Percentiles rank a stretch among this genome's conserved stretches.
These are phyloP conservation scores for Tolypocladium album DNA, from an alignment of 2,329 filamentous ascomycete genomes.

Conservation along the genomic window DNA sequence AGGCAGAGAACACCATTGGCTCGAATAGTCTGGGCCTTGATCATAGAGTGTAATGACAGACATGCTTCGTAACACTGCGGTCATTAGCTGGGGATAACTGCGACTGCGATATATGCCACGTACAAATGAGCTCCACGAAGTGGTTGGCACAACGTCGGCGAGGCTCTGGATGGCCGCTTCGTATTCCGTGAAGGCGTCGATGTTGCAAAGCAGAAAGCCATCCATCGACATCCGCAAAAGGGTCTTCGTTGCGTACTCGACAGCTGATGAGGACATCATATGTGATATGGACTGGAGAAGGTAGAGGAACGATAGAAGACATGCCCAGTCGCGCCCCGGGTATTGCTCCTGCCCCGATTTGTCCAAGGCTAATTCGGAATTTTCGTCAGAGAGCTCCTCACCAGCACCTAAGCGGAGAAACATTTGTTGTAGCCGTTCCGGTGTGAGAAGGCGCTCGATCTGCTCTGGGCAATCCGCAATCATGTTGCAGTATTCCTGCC, in stretches of 20 bases:
- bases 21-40: constrained; percentile 40
- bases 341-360: constrained; percentile 17
- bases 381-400: constrained; percentile 26
- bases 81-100: constrained; percentile 4
- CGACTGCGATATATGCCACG: constrained; percentile 11
- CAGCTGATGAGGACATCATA: constrained; percentile 20
- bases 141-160: constrained; percentile 26
- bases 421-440: constrained; percentile 35
- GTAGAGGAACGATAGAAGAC: constrained; percentile 30
- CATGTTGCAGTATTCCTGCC: constrained; percentile 50
- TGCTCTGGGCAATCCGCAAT: constrained; percentile 33
- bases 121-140: constrained; percentile 31
- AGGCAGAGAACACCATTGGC: constrained; percentile 48
- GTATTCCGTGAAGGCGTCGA: constrained; percentile 27
- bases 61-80: constrained; percentile 40
- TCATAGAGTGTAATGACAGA: constrained; percentile 31
- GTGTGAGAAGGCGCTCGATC: constrained; percentile 31
- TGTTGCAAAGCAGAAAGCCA: constrained; percentile 31
- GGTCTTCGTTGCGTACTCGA: constrained; percentile 30
- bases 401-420: constrained; percentile 50
- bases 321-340: constrained; percentile 32
- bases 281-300: constrained; percentile 28
- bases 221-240: constrained; percentile 47
- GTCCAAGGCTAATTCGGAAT: constrained; percentile 9
- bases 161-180: constrained; percentile 33